Conservation (phyloP, 805 yeast genomes). For the Myxozyma vanderwaltii region DNA sequence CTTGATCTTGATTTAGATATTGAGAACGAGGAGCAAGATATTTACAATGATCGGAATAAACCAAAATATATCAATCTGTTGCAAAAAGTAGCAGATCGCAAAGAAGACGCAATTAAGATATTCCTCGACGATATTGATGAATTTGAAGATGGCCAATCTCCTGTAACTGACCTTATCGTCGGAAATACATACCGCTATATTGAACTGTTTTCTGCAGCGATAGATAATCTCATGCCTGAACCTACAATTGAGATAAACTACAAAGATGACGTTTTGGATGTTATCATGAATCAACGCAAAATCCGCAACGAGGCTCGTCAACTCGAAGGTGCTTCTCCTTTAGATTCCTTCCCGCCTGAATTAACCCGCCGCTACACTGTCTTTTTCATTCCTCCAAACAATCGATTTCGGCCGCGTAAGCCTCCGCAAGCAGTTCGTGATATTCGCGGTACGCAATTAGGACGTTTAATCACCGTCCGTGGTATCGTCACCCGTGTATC, state of each 20-base stretch:
- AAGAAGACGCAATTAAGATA: constrained; percentile 62
- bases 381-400: constrained; percentile 77
- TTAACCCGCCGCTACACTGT: constrained; percentile 83
- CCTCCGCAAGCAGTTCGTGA: constrained; percentile 86
- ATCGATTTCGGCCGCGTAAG: constrained; percentile 42
- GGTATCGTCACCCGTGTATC: constrained; percentile 95
- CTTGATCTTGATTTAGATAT: constrained; percentile 18
- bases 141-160: constrained; percentile 54
- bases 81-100: constrained; percentile 84
- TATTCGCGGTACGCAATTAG: constrained; percentile 78
- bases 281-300: constrained; percentile 85
- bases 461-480: constrained; percentile 83
- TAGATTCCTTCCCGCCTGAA: constrained; percentile 72
- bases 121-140: constrained; percentile 82
- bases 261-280: constrained; percentile 89
- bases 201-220: constrained; percentile 71
- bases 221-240: constrained; percentile 81
- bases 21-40: constrained; percentile 33
- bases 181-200: constrained; percentile 77
- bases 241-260: constrained; percentile 80
- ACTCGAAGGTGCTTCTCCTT: constrained; percentile 63
- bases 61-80: constrained; percentile 71
- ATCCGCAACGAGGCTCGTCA: constrained; percentile 75
- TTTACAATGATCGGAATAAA: constrained; percentile 50
- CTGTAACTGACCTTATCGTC: constrained; percentile 59